Conservation (phyloP, 2,329 filamentous ascomycete species). For the Colletotrichum caudatum region DNA sequence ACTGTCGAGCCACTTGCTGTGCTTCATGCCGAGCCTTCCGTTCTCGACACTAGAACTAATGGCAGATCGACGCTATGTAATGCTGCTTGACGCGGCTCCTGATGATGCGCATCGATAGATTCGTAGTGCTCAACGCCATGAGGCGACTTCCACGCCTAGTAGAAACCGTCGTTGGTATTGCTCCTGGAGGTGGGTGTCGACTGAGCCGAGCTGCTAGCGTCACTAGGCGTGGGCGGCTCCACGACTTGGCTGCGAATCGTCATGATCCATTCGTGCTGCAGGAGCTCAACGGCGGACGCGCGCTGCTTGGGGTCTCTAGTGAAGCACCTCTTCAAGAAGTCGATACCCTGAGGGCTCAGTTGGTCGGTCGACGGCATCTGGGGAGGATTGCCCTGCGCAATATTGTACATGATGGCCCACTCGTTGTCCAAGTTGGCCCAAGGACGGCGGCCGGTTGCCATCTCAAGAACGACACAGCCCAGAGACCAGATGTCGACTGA, state of each 20-base stretch:
- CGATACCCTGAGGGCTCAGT: constrained; percentile 84
- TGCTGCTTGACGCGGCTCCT: constrained; percentile 6
- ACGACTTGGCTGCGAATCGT: constrained; percentile 74
- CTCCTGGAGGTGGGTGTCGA: constrained; percentile 44
- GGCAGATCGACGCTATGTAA: background rate
- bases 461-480: constrained; percentile 95
- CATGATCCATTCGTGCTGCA: constrained; percentile 94
- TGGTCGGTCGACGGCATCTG: constrained; percentile 86
- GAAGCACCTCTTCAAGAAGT: constrained; percentile 91
- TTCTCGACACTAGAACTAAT: background rate
- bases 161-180: constrained; percentile 42
- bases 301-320: constrained; percentile 83
- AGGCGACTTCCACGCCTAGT: constrained; percentile 35
- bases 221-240: constrained; percentile 73
- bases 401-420: constrained; percentile 99
- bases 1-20: constrained; percentile 3
- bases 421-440: constrained; percentile 98
- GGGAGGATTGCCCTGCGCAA: constrained; percentile 94
- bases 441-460: constrained; percentile 93
- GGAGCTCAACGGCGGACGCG: constrained; percentile 85
- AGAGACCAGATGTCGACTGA: constrained; percentile 97
- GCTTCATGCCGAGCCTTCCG: constrained; percentile 1
- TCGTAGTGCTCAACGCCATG: background rate
- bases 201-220: constrained; percentile 59
- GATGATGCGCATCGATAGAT: background rate